These are phyloP conservation scores for Aspergillus heteromorphus DNA, from an alignment of 495 filamentous ascomycete genomes.

Conservation along the genomic window DNA sequence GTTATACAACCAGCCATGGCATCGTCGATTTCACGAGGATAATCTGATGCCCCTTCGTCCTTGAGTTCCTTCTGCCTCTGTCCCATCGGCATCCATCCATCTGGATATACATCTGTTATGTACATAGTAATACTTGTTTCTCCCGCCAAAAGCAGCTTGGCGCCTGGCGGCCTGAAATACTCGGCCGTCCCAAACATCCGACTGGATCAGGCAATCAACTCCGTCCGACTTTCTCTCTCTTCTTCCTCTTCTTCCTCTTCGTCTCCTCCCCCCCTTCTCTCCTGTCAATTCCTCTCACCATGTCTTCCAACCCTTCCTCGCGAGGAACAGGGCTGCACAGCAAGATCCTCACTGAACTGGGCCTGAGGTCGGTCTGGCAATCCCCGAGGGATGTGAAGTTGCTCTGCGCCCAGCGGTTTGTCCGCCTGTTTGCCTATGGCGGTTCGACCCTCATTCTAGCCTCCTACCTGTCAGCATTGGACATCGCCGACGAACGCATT, in stretches of 20 bases:
- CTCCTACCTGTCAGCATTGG: conserved; percentile 60
- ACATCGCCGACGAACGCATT: conserved; percentile 63
- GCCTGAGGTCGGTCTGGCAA: conserved; percentile 35
- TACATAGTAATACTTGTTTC: no score
- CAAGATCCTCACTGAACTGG: conserved; percentile 29
- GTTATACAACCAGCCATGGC: no score
- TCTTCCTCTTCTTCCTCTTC: neutral
- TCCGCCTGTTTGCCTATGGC: conserved; percentile 77
- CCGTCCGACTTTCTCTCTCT: neutral
- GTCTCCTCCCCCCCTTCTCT: neutral
- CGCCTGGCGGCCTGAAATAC: no score
- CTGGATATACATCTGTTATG: no score
- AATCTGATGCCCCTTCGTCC: no score
- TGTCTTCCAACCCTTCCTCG: no score
- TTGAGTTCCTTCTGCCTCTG: no score
- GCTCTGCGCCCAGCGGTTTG: conserved; percentile 66
- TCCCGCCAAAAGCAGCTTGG: no score
- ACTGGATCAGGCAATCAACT: neutral
- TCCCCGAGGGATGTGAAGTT: conserved; percentile 61
- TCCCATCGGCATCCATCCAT: no score
- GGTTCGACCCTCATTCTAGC: conserved; percentile 70
- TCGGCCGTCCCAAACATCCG: no score
- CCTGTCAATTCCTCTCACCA: neutral
- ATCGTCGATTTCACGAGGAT: no score
- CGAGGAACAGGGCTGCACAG: neutral